Evolutionary conservation across 257 asterid species (phyloP).

Genomic region (Salvia hispanica): DNA sequence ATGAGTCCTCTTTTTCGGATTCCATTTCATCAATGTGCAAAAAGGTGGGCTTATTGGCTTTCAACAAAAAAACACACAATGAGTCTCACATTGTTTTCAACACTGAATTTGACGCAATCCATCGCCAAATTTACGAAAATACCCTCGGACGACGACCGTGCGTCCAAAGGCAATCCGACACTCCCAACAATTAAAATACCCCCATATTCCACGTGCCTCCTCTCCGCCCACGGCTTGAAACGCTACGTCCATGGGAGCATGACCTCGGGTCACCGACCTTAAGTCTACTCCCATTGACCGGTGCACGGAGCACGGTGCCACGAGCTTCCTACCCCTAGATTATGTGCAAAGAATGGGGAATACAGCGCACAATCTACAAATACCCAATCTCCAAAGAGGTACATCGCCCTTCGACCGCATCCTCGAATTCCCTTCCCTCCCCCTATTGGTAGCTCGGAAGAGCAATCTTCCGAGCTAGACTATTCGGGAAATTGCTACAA

Average conservation of each 20-base stretch:
- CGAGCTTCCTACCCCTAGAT: constrained; percentile 28
- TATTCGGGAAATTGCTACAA: constrained; percentile 24
- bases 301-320: constrained; percentile 40
- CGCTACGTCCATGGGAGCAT: background rate
- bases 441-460: background rate
- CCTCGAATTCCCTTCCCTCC: constrained; percentile 31
- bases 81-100: constrained; percentile 24
- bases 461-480: background rate
- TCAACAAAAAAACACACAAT: background rate
- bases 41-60: background rate
- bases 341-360: constrained; percentile 26
- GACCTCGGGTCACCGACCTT: background rate
- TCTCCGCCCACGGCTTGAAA: background rate
- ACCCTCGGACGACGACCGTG: background rate
- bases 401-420: constrained; percentile 36
- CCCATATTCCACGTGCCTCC: background rate
- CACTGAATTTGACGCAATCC: constrained; percentile 4
- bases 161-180: background rate
- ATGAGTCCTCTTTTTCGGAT: background rate
- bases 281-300: constrained; percentile 8
- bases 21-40: background rate
- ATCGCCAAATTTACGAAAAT: background rate
- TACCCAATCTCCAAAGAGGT: constrained; percentile 21
- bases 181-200: background rate
- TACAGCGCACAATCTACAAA: constrained; percentile 8